Evolutionary conservation across 2,329 filamentous ascomycete genomes (phyloP), one percentile per base, ranked within the genome.

Genomic region (Penicillium corylophilum): DNA sequence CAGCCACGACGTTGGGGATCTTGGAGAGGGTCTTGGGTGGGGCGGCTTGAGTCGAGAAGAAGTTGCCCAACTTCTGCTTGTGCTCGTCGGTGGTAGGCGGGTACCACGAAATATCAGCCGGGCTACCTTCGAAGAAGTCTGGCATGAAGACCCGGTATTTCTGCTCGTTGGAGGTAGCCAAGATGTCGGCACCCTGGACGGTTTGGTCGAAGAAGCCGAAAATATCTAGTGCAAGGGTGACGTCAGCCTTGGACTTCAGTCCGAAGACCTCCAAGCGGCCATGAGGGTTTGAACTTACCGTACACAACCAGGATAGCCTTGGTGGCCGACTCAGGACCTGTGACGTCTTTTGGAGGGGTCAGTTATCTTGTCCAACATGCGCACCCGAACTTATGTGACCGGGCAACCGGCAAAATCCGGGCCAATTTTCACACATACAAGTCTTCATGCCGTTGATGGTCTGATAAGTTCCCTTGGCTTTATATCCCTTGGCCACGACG

Each of bases 81-180:
- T 85, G 82, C 53, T 85, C 83, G 36, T 83, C 74, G 55, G 74
- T 84, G 65, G 82, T 75, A 15, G 82, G 82, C 0, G 82, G 82
- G 67, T 82, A 84, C 80, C 81, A 84, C 46, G 74, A 75, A 62
- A 85, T 82, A 60, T 82, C 79, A 54, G 79, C 83, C 31, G 89
- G 87, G 59, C 82, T 79, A 69, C 89, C 91, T 54, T 88, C 82
- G 77, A 96, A 95, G 80, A 89, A 93, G 75, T 96, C 92, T 24
- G 92, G 92, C 57, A 96, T 92, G 74, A 92, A 91, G 61, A 96
- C 89, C 62, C 85, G 85, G 78, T 95, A 94, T 66, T 88, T 83
- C 53, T 78, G 70, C 76, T 82, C 72, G 79, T 86, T 78, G 29
- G 78, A 74, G 60, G 74, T 71, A 24, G 83, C 80, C 38, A 85